Conservation (phyloP, 768 basidiomycete genomes). For the Auricularia sp. region DNA sequence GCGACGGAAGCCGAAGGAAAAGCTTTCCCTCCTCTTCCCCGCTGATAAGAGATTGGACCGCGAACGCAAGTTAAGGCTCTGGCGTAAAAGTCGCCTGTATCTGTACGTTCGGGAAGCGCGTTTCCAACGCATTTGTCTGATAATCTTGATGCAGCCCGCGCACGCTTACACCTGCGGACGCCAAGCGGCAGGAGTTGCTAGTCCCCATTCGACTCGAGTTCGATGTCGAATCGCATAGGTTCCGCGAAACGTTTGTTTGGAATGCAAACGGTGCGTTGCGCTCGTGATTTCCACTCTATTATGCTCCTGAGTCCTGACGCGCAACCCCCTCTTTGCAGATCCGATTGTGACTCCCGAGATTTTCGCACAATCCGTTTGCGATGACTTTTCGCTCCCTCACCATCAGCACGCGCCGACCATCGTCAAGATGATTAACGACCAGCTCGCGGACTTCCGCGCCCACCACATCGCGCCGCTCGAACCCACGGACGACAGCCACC, state of each 20-base stretch:
- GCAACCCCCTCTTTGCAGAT: conserved; percentile 36
- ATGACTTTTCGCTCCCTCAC: conserved; percentile 73
- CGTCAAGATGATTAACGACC: conserved; percentile 77
- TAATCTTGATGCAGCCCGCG: conserved; percentile 37
- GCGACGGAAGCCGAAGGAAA: neutral
- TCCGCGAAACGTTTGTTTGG: conserved; percentile 97
- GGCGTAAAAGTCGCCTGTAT: neutral
- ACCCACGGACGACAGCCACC: neutral
- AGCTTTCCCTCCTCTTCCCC: neutral
- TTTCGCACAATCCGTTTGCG: conserved; percentile 83
- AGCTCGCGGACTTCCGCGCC: conserved; percentile 68
- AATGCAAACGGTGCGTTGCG: conserved; percentile 73
- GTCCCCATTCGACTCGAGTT: conserved; percentile 95
- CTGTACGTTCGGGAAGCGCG: neutral
- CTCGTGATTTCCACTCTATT: neutral
- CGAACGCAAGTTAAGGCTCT: neutral
- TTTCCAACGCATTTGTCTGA: neutral
- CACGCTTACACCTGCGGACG: conserved; percentile 43
- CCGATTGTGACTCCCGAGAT: conserved; percentile 79
- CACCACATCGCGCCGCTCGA: conserved; percentile 32
- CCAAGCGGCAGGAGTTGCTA: conserved; percentile 63
- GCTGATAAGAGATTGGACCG: neutral
- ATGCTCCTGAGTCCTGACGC: neutral
- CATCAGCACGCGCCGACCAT: conserved; percentile 49
- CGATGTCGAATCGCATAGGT: conserved; percentile 78